A percentile compares a stretch with the other conserved stretches of the same genome.
Evolutionary conservation across 768 basidiomycete genomes (phyloP).

Genomic region (Mycena olivaceomarginata): DNA sequence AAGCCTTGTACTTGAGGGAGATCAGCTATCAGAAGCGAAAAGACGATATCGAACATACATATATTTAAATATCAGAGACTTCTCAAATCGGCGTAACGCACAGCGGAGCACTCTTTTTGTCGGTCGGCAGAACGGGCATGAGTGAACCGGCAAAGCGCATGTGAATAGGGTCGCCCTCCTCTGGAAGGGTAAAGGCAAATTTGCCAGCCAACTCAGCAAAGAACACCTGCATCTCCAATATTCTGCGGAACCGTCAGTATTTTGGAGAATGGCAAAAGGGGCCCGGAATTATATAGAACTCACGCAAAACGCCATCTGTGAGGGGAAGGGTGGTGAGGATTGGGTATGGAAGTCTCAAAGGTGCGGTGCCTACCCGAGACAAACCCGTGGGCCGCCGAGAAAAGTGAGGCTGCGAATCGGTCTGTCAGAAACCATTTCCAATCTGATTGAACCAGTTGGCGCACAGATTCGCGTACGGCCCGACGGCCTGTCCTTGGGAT

Average conservation of each 20-base stretch:
- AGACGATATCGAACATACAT: too few relatives aligned
- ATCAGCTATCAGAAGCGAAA: too few relatives aligned
- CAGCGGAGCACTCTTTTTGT: slow-evolving; percentile 11
- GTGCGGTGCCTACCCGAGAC: background rate
- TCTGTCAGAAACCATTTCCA: background rate
- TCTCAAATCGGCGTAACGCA: background rate
- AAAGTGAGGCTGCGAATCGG: background rate
- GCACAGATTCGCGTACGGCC: slow-evolving; percentile 9
- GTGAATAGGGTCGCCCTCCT: background rate
- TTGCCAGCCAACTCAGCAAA: slow-evolving; percentile 27
- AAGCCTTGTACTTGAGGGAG: too few relatives aligned
- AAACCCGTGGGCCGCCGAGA: background rate
- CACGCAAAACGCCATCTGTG: slow-evolving; percentile 21
- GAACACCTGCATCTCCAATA: slow-evolving; percentile 34
- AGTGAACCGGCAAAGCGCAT: background rate
- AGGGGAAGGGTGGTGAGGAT: background rate
- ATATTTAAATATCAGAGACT: too few relatives aligned
- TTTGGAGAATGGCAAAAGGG: too few relatives aligned
- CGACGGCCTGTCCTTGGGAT: background rate
- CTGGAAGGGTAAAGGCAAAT: slow-evolving; percentile 8
- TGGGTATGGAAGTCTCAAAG: background rate
- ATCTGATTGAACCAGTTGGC: background rate
- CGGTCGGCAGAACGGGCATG: background rate
- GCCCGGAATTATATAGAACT: background rate
- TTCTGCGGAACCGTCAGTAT: background rate